A percentile compares a stretch with the other conserved stretches of the same genome.
phyloP scores from a whole-genome alignment of 2,329 filamentous ascomycete genomes.

The Lachnellula suecica region DNA sequence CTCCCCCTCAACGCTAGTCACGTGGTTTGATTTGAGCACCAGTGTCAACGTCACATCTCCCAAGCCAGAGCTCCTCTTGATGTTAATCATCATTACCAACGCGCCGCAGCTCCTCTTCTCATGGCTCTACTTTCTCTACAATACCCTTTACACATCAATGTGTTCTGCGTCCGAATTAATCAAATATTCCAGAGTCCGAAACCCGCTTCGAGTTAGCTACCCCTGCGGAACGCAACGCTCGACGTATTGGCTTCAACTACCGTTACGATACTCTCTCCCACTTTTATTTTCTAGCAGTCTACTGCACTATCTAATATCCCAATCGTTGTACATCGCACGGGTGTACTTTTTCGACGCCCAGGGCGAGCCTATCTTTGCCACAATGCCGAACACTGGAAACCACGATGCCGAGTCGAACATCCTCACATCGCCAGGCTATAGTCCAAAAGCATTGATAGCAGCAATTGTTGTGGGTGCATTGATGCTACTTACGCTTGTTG shows the following conservation, averaged over 20 bases:
- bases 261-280: conserved; percentile 34
- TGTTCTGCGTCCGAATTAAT: conserved; percentile 1
- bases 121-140: conserved; percentile 30
- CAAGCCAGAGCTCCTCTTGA: background rate
- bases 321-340: conserved; percentile 34
- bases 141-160: conserved; percentile 22
- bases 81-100: background rate
- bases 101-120: conserved; percentile 30
- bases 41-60: background rate
- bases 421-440: conserved; percentile 10
- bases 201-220: conserved; percentile 31
- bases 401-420: background rate
- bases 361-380: background rate
- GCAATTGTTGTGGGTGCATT: background rate
- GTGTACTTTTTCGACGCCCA: conserved; percentile 17
- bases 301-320: conserved; percentile 39
- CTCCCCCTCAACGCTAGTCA: background rate
- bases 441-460: conserved; percentile 13
- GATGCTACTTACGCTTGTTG: background rate
- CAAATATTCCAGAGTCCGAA: conserved; percentile 30
- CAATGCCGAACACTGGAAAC: background rate
- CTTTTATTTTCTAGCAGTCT: conserved; percentile 28
- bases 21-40: background rate
- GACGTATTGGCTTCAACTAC: conserved; percentile 35
- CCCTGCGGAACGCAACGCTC: conserved; percentile 29